phyloP scores from a whole-genome alignment of 2,329 filamentous ascomycete species.

The Tolypocladium guangdongense region DNA sequence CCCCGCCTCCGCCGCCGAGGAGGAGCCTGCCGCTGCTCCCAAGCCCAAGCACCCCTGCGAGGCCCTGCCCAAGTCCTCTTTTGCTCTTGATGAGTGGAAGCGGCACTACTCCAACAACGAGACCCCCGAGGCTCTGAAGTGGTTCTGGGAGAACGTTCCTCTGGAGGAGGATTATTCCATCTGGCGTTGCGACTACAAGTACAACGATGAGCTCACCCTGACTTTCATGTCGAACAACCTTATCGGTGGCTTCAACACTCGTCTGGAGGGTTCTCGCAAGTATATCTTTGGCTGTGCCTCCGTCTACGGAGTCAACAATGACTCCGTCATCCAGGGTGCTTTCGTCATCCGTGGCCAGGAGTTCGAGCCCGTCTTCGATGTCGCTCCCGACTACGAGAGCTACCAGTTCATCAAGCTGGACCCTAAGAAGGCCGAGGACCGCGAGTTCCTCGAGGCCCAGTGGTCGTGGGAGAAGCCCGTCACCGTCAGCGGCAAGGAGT shows the following conservation, averaged over 20 bases:
- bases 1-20: slow-evolving; percentile 19
- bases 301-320: slow-evolving; percentile 81
- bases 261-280: slow-evolving; percentile 96
- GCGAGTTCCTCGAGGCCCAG: slow-evolving; percentile 71
- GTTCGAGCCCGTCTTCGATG: slow-evolving; percentile 75
- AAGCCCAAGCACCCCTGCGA: slow-evolving; percentile 98
- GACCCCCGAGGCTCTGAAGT: slow-evolving; percentile 74
- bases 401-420: slow-evolving; percentile 97
- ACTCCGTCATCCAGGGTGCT: slow-evolving; percentile 84
- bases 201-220: slow-evolving; percentile 94
- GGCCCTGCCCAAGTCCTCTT: slow-evolving; percentile 64
- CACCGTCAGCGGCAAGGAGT: slow-evolving; percentile 74
- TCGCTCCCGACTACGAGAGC: slow-evolving; percentile 94
- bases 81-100: slow-evolving; percentile 96
- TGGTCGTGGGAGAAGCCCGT: slow-evolving; percentile 91
- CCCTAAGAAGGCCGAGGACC: slow-evolving; percentile 73
- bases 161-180: slow-evolving; percentile 90
- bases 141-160: slow-evolving; percentile 97
- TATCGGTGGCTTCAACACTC: slow-evolving; percentile 94
- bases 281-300: slow-evolving; percentile 87
- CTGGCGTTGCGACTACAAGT: slow-evolving; percentile 95
- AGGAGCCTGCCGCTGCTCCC: slow-evolving; percentile 45
- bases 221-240: slow-evolving; percentile 99
- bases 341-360: slow-evolving; percentile 94
- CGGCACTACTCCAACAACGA: slow-evolving; percentile 97